Evolutionary conservation across 169 alveolate genomes (phyloP).

Genomic region (Eimeria sp.): DNA sequence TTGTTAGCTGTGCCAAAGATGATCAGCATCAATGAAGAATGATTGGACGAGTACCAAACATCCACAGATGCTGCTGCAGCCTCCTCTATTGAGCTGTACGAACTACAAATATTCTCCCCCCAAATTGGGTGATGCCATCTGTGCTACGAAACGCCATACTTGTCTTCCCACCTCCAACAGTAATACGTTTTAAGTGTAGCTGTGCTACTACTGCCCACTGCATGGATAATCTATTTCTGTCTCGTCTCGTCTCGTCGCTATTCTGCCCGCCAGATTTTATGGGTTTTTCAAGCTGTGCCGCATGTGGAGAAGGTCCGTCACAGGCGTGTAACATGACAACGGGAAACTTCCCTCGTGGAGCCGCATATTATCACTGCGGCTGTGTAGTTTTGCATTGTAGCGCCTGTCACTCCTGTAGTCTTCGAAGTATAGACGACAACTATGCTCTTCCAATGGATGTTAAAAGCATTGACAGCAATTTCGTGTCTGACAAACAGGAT

Average conservation of each 20-base stretch:
- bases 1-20: background rate
- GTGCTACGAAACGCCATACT: background rate
- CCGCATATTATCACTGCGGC: background rate
- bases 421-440: no score
- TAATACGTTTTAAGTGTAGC: constrained; percentile 6
- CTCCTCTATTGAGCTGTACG: background rate
- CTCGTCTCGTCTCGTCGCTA: background rate
- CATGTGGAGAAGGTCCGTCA: background rate
- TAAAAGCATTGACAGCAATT: background rate
- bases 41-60: background rate
- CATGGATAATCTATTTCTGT: background rate
- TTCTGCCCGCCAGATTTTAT: background rate
- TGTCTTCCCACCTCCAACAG: background rate
- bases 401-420: background rate
- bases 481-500: background rate
- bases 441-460: background rate
- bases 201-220: background rate
- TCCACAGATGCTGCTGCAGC: background rate
- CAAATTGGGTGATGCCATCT: background rate
- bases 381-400: background rate
- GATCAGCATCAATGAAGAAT: background rate
- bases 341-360: background rate
- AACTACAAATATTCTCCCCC: background rate
- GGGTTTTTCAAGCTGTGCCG: background rate
- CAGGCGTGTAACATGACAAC: background rate